Base-by-base conservation (phyloP, 495 filamentous ascomycete genomes). In the Neurospora sp. region DNA sequence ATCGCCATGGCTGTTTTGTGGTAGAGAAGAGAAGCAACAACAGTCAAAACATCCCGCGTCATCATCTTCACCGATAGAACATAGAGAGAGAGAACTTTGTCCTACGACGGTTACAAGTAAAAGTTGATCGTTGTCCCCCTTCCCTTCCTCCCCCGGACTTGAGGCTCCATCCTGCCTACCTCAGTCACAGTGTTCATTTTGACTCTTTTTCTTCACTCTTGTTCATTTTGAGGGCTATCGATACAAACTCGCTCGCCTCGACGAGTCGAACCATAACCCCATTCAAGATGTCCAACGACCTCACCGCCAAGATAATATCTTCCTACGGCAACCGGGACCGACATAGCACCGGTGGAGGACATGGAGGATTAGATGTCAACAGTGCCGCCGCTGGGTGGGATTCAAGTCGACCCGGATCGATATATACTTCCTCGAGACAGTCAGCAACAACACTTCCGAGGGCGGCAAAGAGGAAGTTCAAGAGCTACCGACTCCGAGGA, bases 401-500 rank as follows among this genome's bases (percentile, higher is more conserved):
- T 20, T 40, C 22, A 59, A 71, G 70, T 40, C 39, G 70, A 5
- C 38, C 48, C 2, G 73, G 70, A n/a, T 74, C 70, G 6, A 40
- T 69, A 9, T 74, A 74, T 17, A 41, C 40, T 17, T 44, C 53
- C 3, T 68, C 69, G 14, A 73, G 72, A 44, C 69, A 68, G 61
- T 65, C 73, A 17, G 40, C 59, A 14, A 16, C 39, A 27, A 71
- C 70, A 1, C 10, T 71, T 10, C 69, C 73, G 20, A 69, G 45
- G 40, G 53, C 70, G 14, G 38, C 70, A 39, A 76, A 76, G 59
- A 70, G 70, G 2, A 73, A 68, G 53, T 82, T 82, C 73, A 79
- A 75, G 75, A 79, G 76, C 61, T 81, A 78, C 71, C 76, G 80
- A n/a, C 72, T 82, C 40, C 72, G 70, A 39, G 81, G 80, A 9